These are phyloP conservation scores for Akanthomyces dipterigenus DNA, from an alignment of 2,329 filamentous ascomycete genomes.

Conservation along the genomic window DNA sequence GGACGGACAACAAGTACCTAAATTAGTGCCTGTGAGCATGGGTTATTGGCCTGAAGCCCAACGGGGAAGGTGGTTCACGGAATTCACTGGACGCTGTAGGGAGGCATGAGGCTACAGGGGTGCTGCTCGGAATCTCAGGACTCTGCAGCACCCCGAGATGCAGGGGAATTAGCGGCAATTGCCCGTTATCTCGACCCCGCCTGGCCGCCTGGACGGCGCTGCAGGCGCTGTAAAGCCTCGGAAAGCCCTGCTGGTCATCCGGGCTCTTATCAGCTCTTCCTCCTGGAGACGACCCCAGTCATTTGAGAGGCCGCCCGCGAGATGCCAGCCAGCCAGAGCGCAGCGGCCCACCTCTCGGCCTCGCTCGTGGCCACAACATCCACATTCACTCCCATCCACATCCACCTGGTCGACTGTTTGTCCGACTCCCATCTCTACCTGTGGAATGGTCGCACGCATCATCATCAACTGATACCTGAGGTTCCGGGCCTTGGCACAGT, in stretches of 20 bases:
- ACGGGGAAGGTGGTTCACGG: background rate
- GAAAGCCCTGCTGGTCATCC: background rate
- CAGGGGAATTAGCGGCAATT: background rate
- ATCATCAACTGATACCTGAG: background rate
- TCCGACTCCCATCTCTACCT: background rate
- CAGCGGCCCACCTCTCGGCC: no score
- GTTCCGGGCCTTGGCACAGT: background rate
- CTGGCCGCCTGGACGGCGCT: background rate
- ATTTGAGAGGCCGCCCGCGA: constrained; percentile 6
- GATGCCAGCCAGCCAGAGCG: background rate
- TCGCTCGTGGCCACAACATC: no score
- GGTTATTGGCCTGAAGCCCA: background rate
- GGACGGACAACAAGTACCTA: background rate
- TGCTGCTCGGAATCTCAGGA: background rate
- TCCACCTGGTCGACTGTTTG: background rate
- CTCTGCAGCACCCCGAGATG: background rate
- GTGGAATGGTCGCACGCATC: background rate
- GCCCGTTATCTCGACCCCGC: background rate
- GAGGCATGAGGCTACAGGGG: background rate
- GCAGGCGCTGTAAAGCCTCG: background rate
- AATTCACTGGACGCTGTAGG: background rate
- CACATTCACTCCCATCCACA: background rate
- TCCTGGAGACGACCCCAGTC: background rate
- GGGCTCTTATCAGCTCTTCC: background rate
- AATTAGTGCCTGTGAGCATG: background rate